phyloP scores from a whole-genome alignment of 2,329 filamentous ascomycete species.

The Rachicladosporium sp. region DNA sequence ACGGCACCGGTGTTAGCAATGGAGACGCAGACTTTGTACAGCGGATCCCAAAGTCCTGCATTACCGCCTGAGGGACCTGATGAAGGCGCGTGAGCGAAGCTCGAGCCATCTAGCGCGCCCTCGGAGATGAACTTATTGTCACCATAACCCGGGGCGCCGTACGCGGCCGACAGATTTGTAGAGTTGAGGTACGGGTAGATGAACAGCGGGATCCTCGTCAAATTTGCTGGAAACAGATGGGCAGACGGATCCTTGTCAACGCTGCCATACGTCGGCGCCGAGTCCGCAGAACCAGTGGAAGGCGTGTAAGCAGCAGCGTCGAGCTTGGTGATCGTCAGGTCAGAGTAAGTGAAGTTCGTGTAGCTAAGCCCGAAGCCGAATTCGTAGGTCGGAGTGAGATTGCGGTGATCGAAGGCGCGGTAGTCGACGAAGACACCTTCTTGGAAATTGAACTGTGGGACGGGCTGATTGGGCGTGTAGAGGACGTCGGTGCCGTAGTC shows the following conservation, averaged over 20 bases:
- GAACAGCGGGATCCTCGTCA: conserved; percentile 41
- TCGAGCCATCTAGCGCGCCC: conserved; percentile 40
- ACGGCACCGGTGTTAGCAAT: conserved; percentile 57
- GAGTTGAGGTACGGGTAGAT: conserved; percentile 61
- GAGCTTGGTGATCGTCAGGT: conserved; percentile 40
- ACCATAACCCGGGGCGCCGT: conserved; percentile 47
- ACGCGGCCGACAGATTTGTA: conserved; percentile 44
- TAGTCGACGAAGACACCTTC: conserved; percentile 73
- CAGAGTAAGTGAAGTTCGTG: conserved; percentile 59
- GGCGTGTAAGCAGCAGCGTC: conserved; percentile 43
- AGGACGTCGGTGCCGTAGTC: conserved; percentile 56
- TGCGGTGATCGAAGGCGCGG: conserved; percentile 44
- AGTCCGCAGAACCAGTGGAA: conserved; percentile 45
- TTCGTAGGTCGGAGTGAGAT: conserved; percentile 57
- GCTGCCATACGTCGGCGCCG: conserved; percentile 53
- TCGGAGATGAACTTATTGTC: conserved; percentile 49
- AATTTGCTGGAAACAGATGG: conserved; percentile 47
- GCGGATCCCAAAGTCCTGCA: conserved; percentile 50
- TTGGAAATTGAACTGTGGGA: conserved; percentile 57
- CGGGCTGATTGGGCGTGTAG: conserved; percentile 54
- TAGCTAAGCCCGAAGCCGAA: conserved; percentile 70
- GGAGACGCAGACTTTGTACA: conserved; percentile 53
- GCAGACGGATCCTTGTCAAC: conserved; percentile 42
- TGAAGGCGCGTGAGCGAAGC: conserved; percentile 47
- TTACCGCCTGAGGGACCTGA: conserved; percentile 52